A percentile compares a stretch with the other conserved stretches of the same genome.
phyloP scores from a whole-genome alignment of 2,329 filamentous ascomycete genomes.

The Penicillium sp. region DNA sequence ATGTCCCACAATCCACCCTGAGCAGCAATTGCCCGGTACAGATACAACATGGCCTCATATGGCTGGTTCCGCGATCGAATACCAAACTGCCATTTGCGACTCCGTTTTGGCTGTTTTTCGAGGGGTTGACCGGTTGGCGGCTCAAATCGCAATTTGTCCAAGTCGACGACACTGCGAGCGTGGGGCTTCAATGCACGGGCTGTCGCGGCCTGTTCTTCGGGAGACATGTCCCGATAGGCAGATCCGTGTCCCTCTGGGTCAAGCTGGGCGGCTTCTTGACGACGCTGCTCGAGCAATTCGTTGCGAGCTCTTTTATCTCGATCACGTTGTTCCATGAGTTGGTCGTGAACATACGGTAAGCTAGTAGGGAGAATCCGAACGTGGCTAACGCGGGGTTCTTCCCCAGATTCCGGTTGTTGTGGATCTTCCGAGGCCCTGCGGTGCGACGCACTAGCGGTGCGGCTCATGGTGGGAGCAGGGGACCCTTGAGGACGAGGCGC shows the following conservation, averaged over 20 bases:
- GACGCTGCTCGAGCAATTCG: slow-evolving; percentile 42
- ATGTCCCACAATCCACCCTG: slow-evolving; percentile 82
- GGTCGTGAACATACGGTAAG: slow-evolving; percentile 79
- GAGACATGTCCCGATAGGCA: slow-evolving; percentile 27
- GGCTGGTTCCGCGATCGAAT: slow-evolving; percentile 90
- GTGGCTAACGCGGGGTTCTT: slow-evolving; percentile 61
- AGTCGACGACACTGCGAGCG: slow-evolving; percentile 59
- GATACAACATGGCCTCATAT: slow-evolving; percentile 85
- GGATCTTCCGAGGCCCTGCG: slow-evolving; percentile 21
- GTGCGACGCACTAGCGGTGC: slow-evolving; percentile 22
- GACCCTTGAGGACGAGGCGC: slow-evolving; percentile 18
- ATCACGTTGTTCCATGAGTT: slow-evolving; percentile 63
- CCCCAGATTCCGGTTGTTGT: slow-evolving; percentile 22
- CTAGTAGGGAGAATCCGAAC: slow-evolving; percentile 87
- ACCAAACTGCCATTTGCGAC: slow-evolving; percentile 94
- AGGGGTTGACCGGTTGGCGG: slow-evolving; percentile 45
- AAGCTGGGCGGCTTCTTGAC: slow-evolving; percentile 17
- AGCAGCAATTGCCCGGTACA: slow-evolving; percentile 82
- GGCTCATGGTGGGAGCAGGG: slow-evolving; percentile 16
- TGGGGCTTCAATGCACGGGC: slow-evolving; percentile 77
- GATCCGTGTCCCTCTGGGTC: slow-evolving; percentile 18
- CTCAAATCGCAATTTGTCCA: slow-evolving; percentile 54
- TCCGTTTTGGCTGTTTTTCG: slow-evolving; percentile 47
- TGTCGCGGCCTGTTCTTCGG: slow-evolving; percentile 72
- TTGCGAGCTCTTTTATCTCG: slow-evolving; percentile 25